These are phyloP conservation scores for Lactarius hatsudake DNA, from an alignment of 768 basidiomycete species.

Conservation along the genomic window DNA sequence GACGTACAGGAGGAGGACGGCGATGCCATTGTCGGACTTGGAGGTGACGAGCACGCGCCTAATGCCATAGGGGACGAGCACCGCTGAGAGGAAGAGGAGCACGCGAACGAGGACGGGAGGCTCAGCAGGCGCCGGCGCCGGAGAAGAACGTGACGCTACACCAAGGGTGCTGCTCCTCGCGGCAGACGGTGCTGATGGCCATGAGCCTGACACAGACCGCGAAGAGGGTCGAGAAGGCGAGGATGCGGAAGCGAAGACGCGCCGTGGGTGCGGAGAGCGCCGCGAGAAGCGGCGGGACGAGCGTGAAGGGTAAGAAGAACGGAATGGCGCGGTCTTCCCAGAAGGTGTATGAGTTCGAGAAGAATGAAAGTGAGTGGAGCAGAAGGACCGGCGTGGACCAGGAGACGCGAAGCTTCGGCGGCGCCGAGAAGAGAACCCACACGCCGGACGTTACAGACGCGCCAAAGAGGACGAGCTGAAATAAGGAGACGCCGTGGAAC, in stretches of 20 bases:
- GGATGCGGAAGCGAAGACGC: constrained; percentile 70
- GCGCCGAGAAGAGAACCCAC: constrained; percentile 28
- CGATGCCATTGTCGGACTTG: constrained; percentile 71
- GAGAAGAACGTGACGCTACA: constrained; percentile 90
- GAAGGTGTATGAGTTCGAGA: constrained; percentile 95
- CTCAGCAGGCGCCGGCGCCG: constrained; percentile 63
- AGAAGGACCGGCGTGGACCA: constrained; percentile 44
- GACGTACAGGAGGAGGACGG: constrained; percentile 59
- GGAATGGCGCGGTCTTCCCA: constrained; percentile 89
- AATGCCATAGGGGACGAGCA: constrained; percentile 56
- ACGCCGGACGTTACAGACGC: constrained; percentile 39
- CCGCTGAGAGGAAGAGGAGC: constrained; percentile 53
- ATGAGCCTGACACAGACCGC: constrained; percentile 72
- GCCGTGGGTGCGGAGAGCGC: constrained; percentile 67
- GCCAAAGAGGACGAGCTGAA: constrained; percentile 23
- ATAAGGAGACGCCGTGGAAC: constrained; percentile 29
- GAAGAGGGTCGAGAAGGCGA: constrained; percentile 67
- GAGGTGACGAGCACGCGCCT: constrained; percentile 59
- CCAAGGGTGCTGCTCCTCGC: constrained; percentile 91
- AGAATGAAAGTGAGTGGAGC: constrained; percentile 73
- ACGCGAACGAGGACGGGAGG: constrained; percentile 60
- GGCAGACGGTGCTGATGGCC: constrained; percentile 79
- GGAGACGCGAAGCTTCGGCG: constrained; percentile 32
- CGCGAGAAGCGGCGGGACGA: constrained; percentile 56
- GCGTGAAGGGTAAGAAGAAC: constrained; percentile 67